Base-by-base conservation (phyloP, 345 rosid genomes). In the Eucalyptus marginata region DNA sequence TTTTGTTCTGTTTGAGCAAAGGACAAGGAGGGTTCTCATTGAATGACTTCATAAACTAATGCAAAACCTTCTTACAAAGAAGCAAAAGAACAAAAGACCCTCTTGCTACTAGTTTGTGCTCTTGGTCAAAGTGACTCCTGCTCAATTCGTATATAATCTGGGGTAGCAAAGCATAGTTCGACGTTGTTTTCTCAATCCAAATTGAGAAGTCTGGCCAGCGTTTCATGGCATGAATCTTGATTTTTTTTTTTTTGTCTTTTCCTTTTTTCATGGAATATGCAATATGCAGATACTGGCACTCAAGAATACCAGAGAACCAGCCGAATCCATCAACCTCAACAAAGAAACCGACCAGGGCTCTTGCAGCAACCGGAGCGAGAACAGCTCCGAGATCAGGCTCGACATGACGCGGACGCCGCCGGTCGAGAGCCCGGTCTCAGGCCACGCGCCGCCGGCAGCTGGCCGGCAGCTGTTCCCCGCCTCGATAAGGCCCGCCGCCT, bases 341-440 rank as follows among this genome's bases (percentile, higher is more conserved):
- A 98, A 97, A 93, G 99, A 98, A 90, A 98, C 99, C 1, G 99
- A 96, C 87, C 87, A 86, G 87, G 99, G 99, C 25, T 97, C 96
- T 24, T 94, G 97, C 91, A 97, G 99, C 89, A 97, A 96, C 92
- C 93, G 97, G 94, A 98, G 99, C 84, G 99, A 97, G 62, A 96
- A 94, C 93, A 96, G 99, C 90, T 96, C 98, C n/a, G 97, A 96
- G 86, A 93, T 96, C 51, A 97, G 95, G 90, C 91, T 96, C 46
- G 99, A 98, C 91, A 96, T 97, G 68, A 94, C 97, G 49, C 94
- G 95, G 68, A 92, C 95, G 3, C 96, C 96, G 1, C 97, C 96
- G 29, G 96, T 96, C 20, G 99, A 96, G 79, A 97, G 99, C 90
- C 96, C 98, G n/a, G 25, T 91, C 54, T 90, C 97, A 18, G 79